Evolutionary conservation across 345 rosid genomes (phyloP), one percentile per base, ranked within the genome.

Genomic region (Syzygium jambos): DNA sequence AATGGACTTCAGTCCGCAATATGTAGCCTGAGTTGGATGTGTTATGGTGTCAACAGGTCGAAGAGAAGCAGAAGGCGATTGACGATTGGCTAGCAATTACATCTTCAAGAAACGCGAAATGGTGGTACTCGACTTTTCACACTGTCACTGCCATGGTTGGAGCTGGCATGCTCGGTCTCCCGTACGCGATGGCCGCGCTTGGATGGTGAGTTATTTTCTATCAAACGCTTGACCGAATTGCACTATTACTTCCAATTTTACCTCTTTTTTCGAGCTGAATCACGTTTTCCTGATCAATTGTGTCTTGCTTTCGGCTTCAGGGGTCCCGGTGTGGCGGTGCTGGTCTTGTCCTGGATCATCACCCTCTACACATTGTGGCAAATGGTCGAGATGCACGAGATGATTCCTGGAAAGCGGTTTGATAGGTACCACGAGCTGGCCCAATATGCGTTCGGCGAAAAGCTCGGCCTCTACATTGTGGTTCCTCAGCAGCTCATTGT

Each of bases 51-150:
- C 4, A 0, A 57, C 0, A 87, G 86, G 29, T 22, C 1, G 52
- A 88, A 5, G 93, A 92, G 38, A 91, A 85, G 86, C 92, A 94
- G 88, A 94, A 88, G 90, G 95, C 88, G 7, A 93, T 93, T 9
- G 94, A 93, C 38, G 95, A 94, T 1, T 92, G 96, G 98, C 93
- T 93, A 83, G 98, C 98, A 2, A 93, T 96, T 68, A 92, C 95
- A 14, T 91, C 96, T 7, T 93, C 95, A 15, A 93, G 98, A 78
- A 92, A 93, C 27, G 95, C 93, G 22, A 94, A 93, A 92, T 96
- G 98, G 98, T 96, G 98, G 98, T 90, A 95, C 90, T 89, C 96
- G 52, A 90, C 98, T 53, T 96, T 93, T 88, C 97, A 95, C 95
- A 94, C 92, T 88, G 95, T 96, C 91, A 95, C 97, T 13, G 95